Base-by-base conservation (phyloP, 2,329 filamentous ascomycete species). In the Dactylonectria macrodidyma region DNA sequence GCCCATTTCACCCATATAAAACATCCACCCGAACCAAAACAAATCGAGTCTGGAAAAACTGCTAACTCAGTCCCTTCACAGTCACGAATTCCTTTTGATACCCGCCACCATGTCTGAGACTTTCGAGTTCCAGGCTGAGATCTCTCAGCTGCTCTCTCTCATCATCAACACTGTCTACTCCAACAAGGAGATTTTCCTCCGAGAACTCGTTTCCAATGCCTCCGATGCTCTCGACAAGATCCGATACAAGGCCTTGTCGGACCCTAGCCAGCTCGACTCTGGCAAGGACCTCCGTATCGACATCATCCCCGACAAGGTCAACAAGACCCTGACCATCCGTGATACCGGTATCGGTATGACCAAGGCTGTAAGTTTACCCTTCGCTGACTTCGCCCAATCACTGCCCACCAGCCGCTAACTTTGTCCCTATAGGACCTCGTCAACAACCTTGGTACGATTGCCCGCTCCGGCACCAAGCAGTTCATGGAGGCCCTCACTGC, bases 131-230 rank as follows among this genome's bases (percentile, higher is more conserved):
- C 96, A 99, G 93, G 96, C 96, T 93, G 96, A 99, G 93, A 99
- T 99, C 84, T 98, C 95, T 93, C 96, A 99, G 94, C 94, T 99
- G 76, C 93, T 99, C 83, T 95, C 92, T 78, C 93, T 99, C 84
- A 99, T 99, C 87, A 99, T 99, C 91, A 99, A 99, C 93, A 98
- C 96, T 76, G 96, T 99, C 88, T 99, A 98, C 91, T 98, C 95
- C 79, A 99, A 99, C 93, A 99, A 99, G 91, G 96, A 98, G 88
- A 98, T 99, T 84, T 99, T 99, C 92, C 88, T 99, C 80, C 90
- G 96, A 92, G 96, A 99, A 88, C 84, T 99, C 79, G 94, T 99
- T 81, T 98, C 96, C 87, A 99, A 99, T 88, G 92, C 93, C 82
- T 98, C 95, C 80, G 96, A 99, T 92, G 96, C 96, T 70, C 91